Evolutionary conservation across 768 basidiomycete species (phyloP), one percentile per base, ranked within the genome.

Genomic region (Tricholoma hemisulphureum): DNA sequence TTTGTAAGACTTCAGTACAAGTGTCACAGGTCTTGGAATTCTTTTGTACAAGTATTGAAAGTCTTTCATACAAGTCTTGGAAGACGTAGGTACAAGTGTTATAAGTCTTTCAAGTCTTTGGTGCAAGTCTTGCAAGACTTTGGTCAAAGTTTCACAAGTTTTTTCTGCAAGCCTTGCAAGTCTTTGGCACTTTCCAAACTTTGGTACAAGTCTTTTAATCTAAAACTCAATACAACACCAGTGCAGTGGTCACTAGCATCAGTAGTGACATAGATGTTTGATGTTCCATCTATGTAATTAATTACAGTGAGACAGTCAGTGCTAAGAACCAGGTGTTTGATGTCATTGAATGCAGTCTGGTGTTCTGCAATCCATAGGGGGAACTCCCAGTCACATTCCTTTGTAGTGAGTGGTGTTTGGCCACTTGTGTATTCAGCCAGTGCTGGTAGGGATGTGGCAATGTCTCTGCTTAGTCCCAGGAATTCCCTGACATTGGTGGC

Each of bases 341-440:
- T 71, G 0, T 31, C 50, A 1, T 72, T 65, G 49, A 69, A 75
- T 0, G 70, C 69, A 0, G 16, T 0, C 16, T 71, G 62, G 34
- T 71, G 63, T 14, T 55, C 50, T 1, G 34, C 10, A 0, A 58
- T 62, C 74, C 73, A 75, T 0, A 20, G 4, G 0, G 72, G 71
- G 48, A 73, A 75, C 1, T 26, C 16, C 5, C 31, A 8, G 9
- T 37, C 32, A 35, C 29, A 31, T 34, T n/a, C 51, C 16, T 52
- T 21, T 7, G 20, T 32, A 9, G n/a, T n/a, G n/a, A n/a, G n/a
- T n/a, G n/a, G 20, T 48, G 46, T 48, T 14, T 21, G 20, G 6
- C 24, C 24, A 73, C 39, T 20, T 41, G 71, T 73, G 43, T 72
- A 63, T 34, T 70, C 62, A 1, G 71, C 68, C 1, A 76, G 62